Conservation (phyloP, 257 asterid genomes). For the Penstemon eatonii region DNA sequence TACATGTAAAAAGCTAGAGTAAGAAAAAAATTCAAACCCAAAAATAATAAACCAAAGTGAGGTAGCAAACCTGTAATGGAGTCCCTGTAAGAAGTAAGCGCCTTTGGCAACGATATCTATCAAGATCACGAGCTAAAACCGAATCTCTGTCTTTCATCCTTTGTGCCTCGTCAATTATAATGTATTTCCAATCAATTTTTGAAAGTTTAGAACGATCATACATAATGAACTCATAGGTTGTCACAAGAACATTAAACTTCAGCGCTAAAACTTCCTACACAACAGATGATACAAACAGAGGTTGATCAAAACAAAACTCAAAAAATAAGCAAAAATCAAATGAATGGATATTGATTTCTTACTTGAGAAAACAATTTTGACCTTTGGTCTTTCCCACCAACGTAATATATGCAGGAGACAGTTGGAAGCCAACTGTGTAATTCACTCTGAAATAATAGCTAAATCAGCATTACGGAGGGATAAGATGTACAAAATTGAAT, state of each 20-base stretch:
- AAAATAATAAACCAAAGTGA: not conserved
- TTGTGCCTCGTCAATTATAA: constrained; percentile 98
- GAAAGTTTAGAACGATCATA: constrained; percentile 97
- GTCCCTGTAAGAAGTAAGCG: constrained; percentile 99
- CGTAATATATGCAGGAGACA: constrained; percentile 92
- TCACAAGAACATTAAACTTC: constrained; percentile 98
- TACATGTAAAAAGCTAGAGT: constrained; percentile 4
- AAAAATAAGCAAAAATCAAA: constrained; percentile 22
- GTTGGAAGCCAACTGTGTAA: constrained; percentile 94
- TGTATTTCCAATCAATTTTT: constrained; percentile 96
- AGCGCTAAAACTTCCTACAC: constrained; percentile 83
- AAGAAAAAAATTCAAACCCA: constrained; percentile 4
- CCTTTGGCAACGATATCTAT: constrained; percentile 98
- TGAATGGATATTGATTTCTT: constrained; percentile 37
- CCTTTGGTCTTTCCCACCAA: constrained; percentile 87
- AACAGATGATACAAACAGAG: constrained; percentile 32
- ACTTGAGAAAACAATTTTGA: constrained; percentile 92
- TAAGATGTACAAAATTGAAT: constrained; percentile 18
- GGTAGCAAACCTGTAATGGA: constrained; percentile 76
- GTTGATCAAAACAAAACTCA: constrained; percentile 18
- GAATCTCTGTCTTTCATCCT: constrained; percentile 99
- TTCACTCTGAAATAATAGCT: constrained; percentile 70
- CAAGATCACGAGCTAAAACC: constrained; percentile 99
- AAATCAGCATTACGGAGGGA: constrained; percentile 31
- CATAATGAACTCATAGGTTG: constrained; percentile 98